These are phyloP conservation scores for Ophiocordyceps polyrhachis-furcata DNA, from an alignment of 2,329 filamentous ascomycete species.

Conservation along the genomic window DNA sequence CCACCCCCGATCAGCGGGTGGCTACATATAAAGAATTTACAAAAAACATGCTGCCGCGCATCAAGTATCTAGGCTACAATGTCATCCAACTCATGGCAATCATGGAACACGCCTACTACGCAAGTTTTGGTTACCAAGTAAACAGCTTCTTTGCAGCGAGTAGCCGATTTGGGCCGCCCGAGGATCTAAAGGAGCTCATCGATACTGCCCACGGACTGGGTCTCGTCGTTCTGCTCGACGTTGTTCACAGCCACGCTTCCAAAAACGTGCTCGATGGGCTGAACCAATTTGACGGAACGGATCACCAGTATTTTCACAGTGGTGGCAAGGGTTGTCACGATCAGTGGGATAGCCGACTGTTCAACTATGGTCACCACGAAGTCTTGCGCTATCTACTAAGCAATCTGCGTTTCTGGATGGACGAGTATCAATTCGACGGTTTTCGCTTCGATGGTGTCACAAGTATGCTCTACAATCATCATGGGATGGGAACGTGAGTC, in stretches of 20 bases:
- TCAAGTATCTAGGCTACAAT: slow-evolving; percentile 84
- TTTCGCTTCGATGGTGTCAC: slow-evolving; percentile 98
- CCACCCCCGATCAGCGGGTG: slow-evolving; percentile 72
- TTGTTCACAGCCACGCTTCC: slow-evolving; percentile 93
- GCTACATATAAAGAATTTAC: slow-evolving; percentile 98
- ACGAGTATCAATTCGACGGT: slow-evolving; percentile 89
- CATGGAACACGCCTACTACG: slow-evolving; percentile 99
- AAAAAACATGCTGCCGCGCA: slow-evolving; percentile 73
- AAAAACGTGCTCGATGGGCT: slow-evolving; percentile 93
- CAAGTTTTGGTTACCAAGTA: slow-evolving; percentile 95
- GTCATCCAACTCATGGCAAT: slow-evolving; percentile 97
- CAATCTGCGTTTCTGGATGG: slow-evolving; percentile 98
- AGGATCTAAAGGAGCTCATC: slow-evolving; percentile 90
- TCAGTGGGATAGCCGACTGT: slow-evolving; percentile 87
- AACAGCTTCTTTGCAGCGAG: slow-evolving; percentile 98
- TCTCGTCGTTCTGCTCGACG: slow-evolving; percentile 77
- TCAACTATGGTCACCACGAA: slow-evolving; percentile 93
- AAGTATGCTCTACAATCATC: slow-evolving; percentile 91
- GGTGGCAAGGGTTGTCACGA: slow-evolving; percentile 75
- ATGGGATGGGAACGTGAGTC: slow-evolving; percentile 86
- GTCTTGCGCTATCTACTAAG: slow-evolving; percentile 90
- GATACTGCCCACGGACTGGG: slow-evolving; percentile 88
- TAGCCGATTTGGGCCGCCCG: slow-evolving; percentile 81
- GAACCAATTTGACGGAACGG: slow-evolving; percentile 89
- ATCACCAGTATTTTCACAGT: slow-evolving; percentile 89